Evolutionary conservation across 495 filamentous ascomycete genomes (phyloP).

Genomic region (Penicillium tannophilum): DNA sequence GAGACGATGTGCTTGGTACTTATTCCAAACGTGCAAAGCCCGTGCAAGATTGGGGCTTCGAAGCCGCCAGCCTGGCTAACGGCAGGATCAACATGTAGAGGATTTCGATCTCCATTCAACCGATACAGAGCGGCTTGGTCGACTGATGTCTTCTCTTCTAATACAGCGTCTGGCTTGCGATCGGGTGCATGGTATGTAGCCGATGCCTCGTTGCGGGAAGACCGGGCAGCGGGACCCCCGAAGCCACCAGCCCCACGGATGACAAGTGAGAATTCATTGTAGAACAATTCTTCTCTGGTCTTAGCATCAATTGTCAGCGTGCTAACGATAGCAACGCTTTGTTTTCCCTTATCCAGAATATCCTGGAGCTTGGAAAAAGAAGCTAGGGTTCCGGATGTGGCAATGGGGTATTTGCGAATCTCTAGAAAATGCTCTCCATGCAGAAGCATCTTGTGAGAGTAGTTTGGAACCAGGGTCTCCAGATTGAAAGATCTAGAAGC

Average conservation of each 20-base stretch:
- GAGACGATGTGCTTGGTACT: slow-evolving; percentile 86
- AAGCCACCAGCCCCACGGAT: slow-evolving; percentile 92
- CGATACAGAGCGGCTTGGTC: slow-evolving; percentile 95
- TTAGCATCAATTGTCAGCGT: slow-evolving; percentile 76
- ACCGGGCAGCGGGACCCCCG: slow-evolving; percentile 66
- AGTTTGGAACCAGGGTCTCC: slow-evolving; percentile 86
- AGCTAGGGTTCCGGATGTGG: slow-evolving; percentile 77
- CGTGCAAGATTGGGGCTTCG: slow-evolving; percentile 92
- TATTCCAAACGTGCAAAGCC: slow-evolving; percentile 93
- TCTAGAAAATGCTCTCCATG: slow-evolving; percentile 99
- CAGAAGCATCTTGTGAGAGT: slow-evolving; percentile 97
- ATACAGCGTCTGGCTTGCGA: slow-evolving; percentile 75
- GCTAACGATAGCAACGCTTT: slow-evolving; percentile 79
- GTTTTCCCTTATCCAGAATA: slow-evolving; percentile 92
- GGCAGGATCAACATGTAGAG: slow-evolving; percentile 92
- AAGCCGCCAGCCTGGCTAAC: slow-evolving; percentile 96
- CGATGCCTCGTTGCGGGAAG: slow-evolving; percentile 69
- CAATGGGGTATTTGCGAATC: slow-evolving; percentile 90
- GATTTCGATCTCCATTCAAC: slow-evolving; percentile 89
- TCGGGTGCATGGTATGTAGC: slow-evolving; percentile 77
- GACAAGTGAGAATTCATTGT: slow-evolving; percentile 92
- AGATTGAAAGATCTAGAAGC: slow-evolving; percentile 78
- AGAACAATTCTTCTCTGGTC: slow-evolving; percentile 88
- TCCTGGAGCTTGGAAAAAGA: slow-evolving; percentile 87
- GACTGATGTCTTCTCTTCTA: slow-evolving; percentile 87